phyloP scores from a whole-genome alignment of 2,329 filamentous ascomycete species.

The Aspergillus flavus region DNA sequence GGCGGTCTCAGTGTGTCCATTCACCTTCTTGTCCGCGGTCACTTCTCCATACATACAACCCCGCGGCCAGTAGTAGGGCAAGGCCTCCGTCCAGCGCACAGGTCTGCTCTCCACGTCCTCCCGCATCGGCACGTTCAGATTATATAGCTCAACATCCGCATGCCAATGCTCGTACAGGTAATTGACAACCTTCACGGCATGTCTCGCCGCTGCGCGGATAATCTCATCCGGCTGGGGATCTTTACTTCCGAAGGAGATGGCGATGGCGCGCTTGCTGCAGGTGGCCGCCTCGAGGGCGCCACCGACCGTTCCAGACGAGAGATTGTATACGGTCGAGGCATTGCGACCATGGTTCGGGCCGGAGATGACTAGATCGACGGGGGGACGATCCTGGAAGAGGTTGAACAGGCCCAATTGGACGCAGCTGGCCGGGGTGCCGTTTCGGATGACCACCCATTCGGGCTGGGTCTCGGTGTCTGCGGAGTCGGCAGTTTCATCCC shows the following conservation, averaged over 20 bases:
- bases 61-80: constrained; percentile 83
- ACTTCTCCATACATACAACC: constrained; percentile 81
- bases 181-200: constrained; percentile 74
- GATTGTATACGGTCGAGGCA: constrained; percentile 73
- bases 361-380: constrained; percentile 72
- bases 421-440: constrained; percentile 75
- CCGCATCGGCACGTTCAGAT: constrained; percentile 81
- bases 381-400: constrained; percentile 68
- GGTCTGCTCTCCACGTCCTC: constrained; percentile 69
- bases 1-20: neutral
- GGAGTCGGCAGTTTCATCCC: constrained; percentile 45
- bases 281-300: constrained; percentile 74
- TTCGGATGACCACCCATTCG: constrained; percentile 67
- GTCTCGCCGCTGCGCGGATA: constrained; percentile 71
- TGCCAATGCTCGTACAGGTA: constrained; percentile 73
- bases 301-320: constrained; percentile 75
- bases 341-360: constrained; percentile 81
- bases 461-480: constrained; percentile 49
- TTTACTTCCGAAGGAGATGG: constrained; percentile 81
- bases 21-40: constrained; percentile 39
- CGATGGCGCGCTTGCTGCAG: constrained; percentile 69
- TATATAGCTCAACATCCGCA: constrained; percentile 74
- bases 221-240: constrained; percentile 75
- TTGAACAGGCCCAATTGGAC: constrained; percentile 77
- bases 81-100: constrained; percentile 73